A percentile compares a stretch with the other conserved stretches of the same genome.
Evolutionary conservation across 345 rosid species (phyloP).

Genomic region (Heritiera littoralis): DNA sequence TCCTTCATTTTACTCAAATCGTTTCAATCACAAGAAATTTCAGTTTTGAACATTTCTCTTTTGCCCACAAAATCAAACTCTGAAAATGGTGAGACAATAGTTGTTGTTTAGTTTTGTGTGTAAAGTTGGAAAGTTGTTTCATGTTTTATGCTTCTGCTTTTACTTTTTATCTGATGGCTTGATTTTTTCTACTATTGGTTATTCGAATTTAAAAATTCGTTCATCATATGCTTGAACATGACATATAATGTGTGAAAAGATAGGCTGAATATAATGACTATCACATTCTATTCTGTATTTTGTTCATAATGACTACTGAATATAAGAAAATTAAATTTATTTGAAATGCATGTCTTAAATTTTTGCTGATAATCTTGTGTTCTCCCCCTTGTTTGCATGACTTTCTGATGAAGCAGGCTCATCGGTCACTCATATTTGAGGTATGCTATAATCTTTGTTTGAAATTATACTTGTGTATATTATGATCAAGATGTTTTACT

Average conservation of each 20-base stretch:
- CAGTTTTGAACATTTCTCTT: not conserved
- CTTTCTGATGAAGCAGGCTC: conserved; percentile 6
- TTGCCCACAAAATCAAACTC: not conserved
- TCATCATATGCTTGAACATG: too few relatives aligned
- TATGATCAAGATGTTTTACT: not conserved
- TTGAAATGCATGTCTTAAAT: not conserved
- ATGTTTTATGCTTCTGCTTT: not conserved
- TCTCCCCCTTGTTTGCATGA: not conserved
- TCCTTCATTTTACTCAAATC: not conserved
- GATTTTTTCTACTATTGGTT: not conserved
- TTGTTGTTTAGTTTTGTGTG: not conserved
- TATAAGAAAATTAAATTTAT: not conserved
- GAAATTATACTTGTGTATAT: not conserved
- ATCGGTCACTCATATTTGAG: not conserved
- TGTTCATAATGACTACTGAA: not conserved
- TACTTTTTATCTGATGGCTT: not conserved
- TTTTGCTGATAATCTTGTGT: not conserved
- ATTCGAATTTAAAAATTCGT: not conserved
- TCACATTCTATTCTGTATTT: not conserved
- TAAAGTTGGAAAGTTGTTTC: not conserved
- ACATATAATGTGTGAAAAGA: too few relatives aligned
- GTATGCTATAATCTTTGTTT: conserved; percentile 12
- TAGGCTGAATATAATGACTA: too few relatives aligned
- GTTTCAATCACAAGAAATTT: not conserved
- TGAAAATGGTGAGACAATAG: conserved; percentile 7